These are phyloP conservation scores for Lantana camara DNA, from an alignment of 257 asterid genomes.

Conservation along the genomic window DNA sequence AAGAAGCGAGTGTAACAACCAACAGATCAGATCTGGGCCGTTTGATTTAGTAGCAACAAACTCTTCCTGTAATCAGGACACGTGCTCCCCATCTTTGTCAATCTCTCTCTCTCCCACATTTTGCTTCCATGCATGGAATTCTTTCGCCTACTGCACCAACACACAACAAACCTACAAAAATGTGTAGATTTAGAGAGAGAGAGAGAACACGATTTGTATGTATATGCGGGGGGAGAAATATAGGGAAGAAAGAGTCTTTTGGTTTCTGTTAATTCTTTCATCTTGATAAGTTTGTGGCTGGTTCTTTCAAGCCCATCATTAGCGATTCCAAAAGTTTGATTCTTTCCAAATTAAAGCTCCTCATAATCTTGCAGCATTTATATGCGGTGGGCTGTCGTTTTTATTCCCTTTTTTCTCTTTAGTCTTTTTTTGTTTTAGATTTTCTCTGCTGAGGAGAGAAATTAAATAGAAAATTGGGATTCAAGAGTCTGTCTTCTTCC, in stretches of 20 bases:
- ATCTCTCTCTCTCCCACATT: constrained; percentile 29
- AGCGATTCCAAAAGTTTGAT: constrained; percentile 43
- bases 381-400: constrained; percentile 22
- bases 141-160: constrained; percentile 58
- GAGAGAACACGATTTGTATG: constrained; percentile 24
- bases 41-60: constrained; percentile 42
- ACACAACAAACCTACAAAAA: constrained; percentile 33
- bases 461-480: constrained; percentile 39
- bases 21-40: constrained; percentile 47
- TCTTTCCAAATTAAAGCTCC: constrained; percentile 35
- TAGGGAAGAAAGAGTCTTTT: constrained; percentile 63
- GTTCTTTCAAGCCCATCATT: constrained; percentile 50
- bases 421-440: background rate
- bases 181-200: constrained; percentile 28
- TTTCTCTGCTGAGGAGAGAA: constrained; percentile 13
- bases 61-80: constrained; percentile 45
- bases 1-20: constrained; percentile 9
- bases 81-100: constrained; percentile 41
- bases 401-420: constrained; percentile 16
- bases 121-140: constrained; percentile 87
- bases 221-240: constrained; percentile 37
- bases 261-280: constrained; percentile 48
- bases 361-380: constrained; percentile 34
- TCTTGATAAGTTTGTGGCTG: constrained; percentile 34
- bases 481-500: constrained; percentile 30